Evolutionary conservation across 139 green algal genomes (phyloP).

Genomic region (Astrephomene gubernaculifera): DNA sequence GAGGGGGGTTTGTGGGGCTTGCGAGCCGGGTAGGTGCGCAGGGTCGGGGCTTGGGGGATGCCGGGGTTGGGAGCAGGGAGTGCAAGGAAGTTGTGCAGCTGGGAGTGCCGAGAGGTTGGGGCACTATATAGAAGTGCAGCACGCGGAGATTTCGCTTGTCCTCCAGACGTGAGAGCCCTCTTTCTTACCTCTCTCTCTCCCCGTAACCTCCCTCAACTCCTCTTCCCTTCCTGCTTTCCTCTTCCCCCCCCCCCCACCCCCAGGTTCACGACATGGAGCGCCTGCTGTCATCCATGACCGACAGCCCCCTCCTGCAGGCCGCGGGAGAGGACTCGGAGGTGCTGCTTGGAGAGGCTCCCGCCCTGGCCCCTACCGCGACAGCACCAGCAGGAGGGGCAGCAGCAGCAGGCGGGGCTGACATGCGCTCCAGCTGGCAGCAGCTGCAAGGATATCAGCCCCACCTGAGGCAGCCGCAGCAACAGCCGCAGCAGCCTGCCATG

Average conservation of each 20-base stretch:
- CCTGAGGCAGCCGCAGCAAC: neutral
- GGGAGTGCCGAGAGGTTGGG: neutral
- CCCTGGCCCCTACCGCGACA: neutral
- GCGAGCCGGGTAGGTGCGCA: no score
- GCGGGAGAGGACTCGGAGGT: neutral
- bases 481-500: no score
- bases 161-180: neutral
- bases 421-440: no score
- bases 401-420: no score
- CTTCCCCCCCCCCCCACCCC: neutral
- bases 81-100: neutral
- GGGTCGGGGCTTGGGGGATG: neutral
- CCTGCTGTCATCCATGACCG: slow-evolving; percentile 10
- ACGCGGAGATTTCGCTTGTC: neutral
- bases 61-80: neutral
- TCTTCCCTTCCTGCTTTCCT: neutral
- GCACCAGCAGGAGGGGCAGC: neutral
- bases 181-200: neutral
- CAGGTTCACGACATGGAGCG: slow-evolving; percentile 39
- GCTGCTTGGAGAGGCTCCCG: neutral
- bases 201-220: neutral
- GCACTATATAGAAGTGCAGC: neutral
- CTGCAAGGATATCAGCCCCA: no score
- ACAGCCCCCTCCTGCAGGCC: neutral
- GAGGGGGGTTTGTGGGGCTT: neutral